These are phyloP conservation scores for Rhodotorula toruloides DNA, from an alignment of 768 basidiomycete genomes.

Conservation along the genomic window DNA sequence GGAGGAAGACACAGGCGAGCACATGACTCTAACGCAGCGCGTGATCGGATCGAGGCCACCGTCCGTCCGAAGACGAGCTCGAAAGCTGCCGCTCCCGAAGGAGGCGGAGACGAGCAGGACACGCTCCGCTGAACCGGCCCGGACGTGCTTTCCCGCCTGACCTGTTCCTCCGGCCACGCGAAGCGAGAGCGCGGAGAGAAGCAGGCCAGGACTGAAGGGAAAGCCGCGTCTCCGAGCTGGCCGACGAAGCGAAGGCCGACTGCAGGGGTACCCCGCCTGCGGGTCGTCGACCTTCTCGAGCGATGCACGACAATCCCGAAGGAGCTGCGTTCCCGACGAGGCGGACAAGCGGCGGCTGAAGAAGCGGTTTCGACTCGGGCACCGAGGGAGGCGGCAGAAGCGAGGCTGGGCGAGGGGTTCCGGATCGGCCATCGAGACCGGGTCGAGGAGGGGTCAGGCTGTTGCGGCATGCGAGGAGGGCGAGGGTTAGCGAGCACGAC, in stretches of 20 bases:
- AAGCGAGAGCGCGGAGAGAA: slow-evolving; percentile 1
- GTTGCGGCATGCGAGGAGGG: no score
- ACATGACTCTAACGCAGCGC: slow-evolving; percentile 15
- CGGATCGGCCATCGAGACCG: no score
- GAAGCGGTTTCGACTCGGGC: not conserved
- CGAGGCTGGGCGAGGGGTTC: not conserved
- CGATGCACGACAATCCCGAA: not conserved
- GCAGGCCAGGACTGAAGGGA: no score
- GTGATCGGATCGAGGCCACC: not conserved
- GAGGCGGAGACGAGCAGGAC: not conserved
- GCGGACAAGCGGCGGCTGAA: not conserved
- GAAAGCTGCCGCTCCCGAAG: not conserved
- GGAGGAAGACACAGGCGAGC: slow-evolving; percentile 19
- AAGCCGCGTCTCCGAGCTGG: slow-evolving; percentile 4
- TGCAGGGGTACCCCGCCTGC: not conserved
- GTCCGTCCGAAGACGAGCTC: not conserved
- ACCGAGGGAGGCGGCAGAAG: not conserved
- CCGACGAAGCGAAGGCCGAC: not conserved
- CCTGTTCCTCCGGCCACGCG: not conserved
- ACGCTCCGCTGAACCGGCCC: not conserved
- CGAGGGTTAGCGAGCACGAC: no score
- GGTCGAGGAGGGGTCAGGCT: no score
- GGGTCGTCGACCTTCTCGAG: not conserved
- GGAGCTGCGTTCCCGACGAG: slow-evolving; percentile 15
- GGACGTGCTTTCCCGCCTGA: not conserved